Base-by-base conservation (phyloP, 129 eudicot species). In the Dittrichia graveolens region DNA sequence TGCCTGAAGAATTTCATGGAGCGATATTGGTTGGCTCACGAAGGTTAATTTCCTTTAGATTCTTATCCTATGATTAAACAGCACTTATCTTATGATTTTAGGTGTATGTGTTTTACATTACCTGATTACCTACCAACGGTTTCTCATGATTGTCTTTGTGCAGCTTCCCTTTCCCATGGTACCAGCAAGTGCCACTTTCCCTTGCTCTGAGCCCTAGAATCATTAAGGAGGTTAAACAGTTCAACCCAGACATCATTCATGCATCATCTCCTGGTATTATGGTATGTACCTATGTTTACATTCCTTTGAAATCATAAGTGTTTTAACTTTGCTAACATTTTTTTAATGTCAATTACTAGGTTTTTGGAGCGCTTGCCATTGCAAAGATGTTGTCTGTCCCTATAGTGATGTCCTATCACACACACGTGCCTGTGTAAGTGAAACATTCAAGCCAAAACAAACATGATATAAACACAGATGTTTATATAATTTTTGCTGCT, bases 381-480 rank as follows among this genome's bases (percentile, higher is more conserved):
- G 99, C 99, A 62, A 95, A 95, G 85, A 78, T 95, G 72, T 69
- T 95, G 76, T 79, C 80, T 64, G 99, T 95, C 34, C 99, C 99
- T 16, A 79, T 95, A 35, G 99, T 95, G 78, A 95, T 95, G 99
- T 95, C 99, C 3, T 95, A 95, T 80, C 99, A 90, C 79, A 95
- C 99, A 14, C 99, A 95, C 41, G 97, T 95, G 40, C 99, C 99
- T 12, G 99, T 95, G 99, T 95, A 90, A 81, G 99, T 88, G 13
- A 50, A 42, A 40, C 31, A 45, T 67, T 49, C 58, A 42, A 45
- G 42, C 61, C 69, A 38, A 62, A 50, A 61, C 5, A 62, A 50
- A 61, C 5, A 16, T 60, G 49, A 35, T 39, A 18, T 44, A n/a
- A 31, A 10, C n/a, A 54, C 11, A n/a, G 43, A 50, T 37, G 13